phyloP scores from a whole-genome alignment of 2,329 filamentous ascomycete genomes.

The Xylaria sp. region DNA sequence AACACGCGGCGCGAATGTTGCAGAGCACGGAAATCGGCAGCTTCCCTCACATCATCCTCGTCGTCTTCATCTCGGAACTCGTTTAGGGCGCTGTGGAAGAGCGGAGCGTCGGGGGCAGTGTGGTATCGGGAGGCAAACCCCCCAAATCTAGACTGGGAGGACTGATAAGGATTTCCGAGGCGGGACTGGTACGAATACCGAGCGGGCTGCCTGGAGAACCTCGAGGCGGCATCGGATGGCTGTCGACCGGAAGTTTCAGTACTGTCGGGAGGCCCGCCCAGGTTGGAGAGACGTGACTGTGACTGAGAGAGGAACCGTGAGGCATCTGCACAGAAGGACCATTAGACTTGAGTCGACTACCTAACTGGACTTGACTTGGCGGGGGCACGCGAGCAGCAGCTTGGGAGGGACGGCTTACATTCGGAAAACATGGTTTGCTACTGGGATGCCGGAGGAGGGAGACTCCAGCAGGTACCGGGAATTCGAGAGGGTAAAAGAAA shows the following conservation, averaged over 20 bases:
- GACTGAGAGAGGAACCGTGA: conserved; percentile 97
- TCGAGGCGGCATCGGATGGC: conserved; percentile 44
- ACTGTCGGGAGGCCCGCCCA: conserved; percentile 68
- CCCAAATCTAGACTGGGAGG: conserved; percentile 77
- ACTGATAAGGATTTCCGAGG: conserved; percentile 81
- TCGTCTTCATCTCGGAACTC: conserved; percentile 95
- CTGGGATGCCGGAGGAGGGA: conserved; percentile 46
- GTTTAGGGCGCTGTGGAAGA: conserved; percentile 94
- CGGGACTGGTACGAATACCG: conserved; percentile 49
- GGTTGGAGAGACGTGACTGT: conserved; percentile 84
- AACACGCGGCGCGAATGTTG: conserved; percentile 91
- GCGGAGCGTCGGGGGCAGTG: conserved; percentile 79
- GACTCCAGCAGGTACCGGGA: conserved; percentile 44
- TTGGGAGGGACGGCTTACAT: conserved; percentile 69
- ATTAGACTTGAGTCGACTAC: conserved; percentile 34
- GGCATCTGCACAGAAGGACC: conserved; percentile 72
- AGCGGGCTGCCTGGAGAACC: conserved; percentile 47
- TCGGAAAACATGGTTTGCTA: conserved; percentile 78
- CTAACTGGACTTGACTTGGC: not conserved
- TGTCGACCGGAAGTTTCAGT: conserved; percentile 53
- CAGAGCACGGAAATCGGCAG: conserved; percentile 92
- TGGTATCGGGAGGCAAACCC: conserved; percentile 85
- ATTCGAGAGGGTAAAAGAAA: conserved; percentile 36
- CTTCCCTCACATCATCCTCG: conserved; percentile 90
- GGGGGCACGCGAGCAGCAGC: conserved; percentile 17